A percentile compares a stretch with the other conserved stretches of the same genome.
These are phyloP conservation scores for Protea cynaroides DNA, from an alignment of 164 flowering plant species.

Conservation along the genomic window DNA sequence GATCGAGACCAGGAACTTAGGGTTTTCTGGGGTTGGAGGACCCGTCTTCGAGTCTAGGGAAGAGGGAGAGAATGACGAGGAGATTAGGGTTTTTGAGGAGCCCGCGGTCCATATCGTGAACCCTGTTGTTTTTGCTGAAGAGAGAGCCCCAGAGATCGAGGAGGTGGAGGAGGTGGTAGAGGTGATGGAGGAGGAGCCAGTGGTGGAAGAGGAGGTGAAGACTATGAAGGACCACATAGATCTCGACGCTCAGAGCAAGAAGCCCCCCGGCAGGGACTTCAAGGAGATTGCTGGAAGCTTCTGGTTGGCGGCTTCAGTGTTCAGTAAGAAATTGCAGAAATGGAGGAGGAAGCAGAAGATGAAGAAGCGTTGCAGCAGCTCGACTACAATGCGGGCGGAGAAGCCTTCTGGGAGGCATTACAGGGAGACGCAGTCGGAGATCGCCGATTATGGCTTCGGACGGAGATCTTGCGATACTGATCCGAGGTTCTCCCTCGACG, in stretches of 20 bases:
- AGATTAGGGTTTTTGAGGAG: constrained; percentile 10
- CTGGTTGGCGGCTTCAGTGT: constrained; percentile 76
- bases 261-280: constrained; percentile 41
- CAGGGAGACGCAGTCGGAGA: constrained; percentile 47
- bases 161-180: constrained; percentile 12
- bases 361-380: constrained; percentile 31
- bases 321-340: constrained; percentile 73
- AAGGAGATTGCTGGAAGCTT: constrained; percentile 68
- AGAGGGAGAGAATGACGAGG: constrained; percentile 10
- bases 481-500: constrained; percentile 47
- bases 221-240: constrained; percentile 89
- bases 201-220: constrained; percentile 45
- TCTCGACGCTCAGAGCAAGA: constrained; percentile 57
- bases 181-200: constrained; percentile 12
- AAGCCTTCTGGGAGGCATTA: constrained; percentile 14
- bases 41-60: constrained; percentile 33
- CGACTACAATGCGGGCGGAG: constrained; percentile 37
- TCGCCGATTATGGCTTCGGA: constrained; percentile 83
- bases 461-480: constrained; percentile 63
- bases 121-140: constrained; percentile 8
- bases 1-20: constrained; percentile 30
- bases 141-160: constrained; percentile 17
- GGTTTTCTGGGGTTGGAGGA: constrained; percentile 27
- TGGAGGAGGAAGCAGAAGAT: constrained; percentile 75
- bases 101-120: background rate